Conservation (phyloP, 768 basidiomycete species). For the Pleurotus pulmonarius region DNA sequence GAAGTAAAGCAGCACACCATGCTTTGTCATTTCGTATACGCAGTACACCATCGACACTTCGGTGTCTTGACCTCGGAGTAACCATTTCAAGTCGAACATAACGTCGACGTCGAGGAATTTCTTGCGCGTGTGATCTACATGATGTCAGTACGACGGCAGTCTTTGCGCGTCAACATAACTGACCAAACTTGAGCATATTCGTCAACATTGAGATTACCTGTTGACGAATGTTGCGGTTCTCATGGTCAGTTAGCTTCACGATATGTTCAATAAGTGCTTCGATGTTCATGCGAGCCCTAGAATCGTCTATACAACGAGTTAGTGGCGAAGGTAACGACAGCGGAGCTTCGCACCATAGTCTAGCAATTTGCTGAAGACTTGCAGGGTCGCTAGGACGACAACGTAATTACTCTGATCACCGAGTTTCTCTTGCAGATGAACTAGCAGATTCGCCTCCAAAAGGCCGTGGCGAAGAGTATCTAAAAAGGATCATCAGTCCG, state of each 20-base stretch:
- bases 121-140: neutral
- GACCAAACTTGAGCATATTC: neutral
- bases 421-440: neutral
- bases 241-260: neutral
- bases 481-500: neutral
- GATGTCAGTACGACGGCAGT: neutral
- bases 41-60: neutral
- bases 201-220: neutral
- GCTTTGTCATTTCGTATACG: neutral
- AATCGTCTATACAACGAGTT: neutral
- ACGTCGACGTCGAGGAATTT: neutral
- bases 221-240: neutral
- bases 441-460: neutral
- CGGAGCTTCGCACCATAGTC: neutral
- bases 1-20: neutral
- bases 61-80: neutral
- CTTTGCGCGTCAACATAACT: neutral
- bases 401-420: neutral
- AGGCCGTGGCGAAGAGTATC: neutral
- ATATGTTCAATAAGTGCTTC: neutral
- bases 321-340: neutral
- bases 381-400: neutral
- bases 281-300: neutral
- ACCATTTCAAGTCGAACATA: neutral
- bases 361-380: neutral